phyloP scores from a whole-genome alignment of 495 filamentous ascomycete species.

The Rhypophila decipiens region DNA sequence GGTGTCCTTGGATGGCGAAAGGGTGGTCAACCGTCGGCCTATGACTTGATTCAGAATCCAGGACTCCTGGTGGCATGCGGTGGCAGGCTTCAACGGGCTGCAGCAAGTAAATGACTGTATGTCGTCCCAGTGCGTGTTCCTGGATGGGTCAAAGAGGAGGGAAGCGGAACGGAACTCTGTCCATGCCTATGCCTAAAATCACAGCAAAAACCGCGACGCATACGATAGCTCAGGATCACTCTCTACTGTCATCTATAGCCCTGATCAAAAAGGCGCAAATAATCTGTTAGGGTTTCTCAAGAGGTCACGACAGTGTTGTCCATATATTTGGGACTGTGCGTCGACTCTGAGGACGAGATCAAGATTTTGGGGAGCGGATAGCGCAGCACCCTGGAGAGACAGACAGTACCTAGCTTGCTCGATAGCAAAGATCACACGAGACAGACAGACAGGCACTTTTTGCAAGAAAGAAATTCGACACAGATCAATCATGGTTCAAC shows the following conservation, averaged over 20 bases:
- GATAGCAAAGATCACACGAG: conserved; percentile 55
- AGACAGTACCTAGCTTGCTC: conserved; percentile 50
- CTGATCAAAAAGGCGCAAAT: conserved; percentile 31
- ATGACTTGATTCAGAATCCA: neutral
- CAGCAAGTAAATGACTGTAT: no score
- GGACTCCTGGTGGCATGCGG: conserved; percentile 3
- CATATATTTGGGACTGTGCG: neutral
- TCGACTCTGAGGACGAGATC: conserved; percentile 16
- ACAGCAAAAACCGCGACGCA: conserved; percentile 14
- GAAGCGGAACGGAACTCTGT: conserved; percentile 2
- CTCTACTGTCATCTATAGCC: conserved; percentile 42
- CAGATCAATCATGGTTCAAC: conserved; percentile 18
- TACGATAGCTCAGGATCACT: conserved; percentile 21
- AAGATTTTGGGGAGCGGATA: conserved; percentile 47
- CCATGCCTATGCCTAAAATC: conserved; percentile 7
- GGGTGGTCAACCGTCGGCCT: neutral
- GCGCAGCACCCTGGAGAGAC: conserved; percentile 33
- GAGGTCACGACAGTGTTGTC: conserved; percentile 20
- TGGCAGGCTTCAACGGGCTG: no score
- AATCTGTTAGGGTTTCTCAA: conserved; percentile 36
- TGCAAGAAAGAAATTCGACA: conserved; percentile 31
- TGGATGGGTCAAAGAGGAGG: conserved; percentile 19
- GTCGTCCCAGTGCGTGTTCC: conserved; percentile 5
- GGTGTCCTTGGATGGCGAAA: conserved; percentile 5
- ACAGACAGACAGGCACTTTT: conserved; percentile 40